These are phyloP conservation scores for Berberis thunbergii DNA, from an alignment of 164 flowering plant genomes.

Conservation along the genomic window DNA sequence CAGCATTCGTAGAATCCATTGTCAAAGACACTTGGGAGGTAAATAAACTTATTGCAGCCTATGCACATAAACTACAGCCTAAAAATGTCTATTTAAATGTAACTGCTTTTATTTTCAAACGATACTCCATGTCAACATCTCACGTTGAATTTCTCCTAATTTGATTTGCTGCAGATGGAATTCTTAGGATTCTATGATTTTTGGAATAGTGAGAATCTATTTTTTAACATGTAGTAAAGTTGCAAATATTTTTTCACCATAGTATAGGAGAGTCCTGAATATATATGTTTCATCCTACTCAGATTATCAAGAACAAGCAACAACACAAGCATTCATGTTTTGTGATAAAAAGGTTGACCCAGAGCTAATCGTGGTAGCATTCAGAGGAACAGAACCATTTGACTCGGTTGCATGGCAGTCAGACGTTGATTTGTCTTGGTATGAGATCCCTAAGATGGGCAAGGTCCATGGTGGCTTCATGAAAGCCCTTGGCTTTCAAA, in stretches of 20 bases:
- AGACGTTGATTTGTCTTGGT: slow-evolving; percentile 62
- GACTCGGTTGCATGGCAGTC: slow-evolving; percentile 47
- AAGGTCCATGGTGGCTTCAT: slow-evolving; percentile 50
- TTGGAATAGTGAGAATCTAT: slow-evolving; percentile 47
- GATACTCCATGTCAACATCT: too few relatives aligned
- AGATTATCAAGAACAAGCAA: slow-evolving; percentile 23
- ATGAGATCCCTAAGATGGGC: slow-evolving; percentile 33
- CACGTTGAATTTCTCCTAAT: neutral
- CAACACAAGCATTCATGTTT: slow-evolving; percentile 51
- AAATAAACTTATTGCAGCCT: neutral
- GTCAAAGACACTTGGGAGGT: slow-evolving; percentile 62
- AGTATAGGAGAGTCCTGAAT: too few relatives aligned
- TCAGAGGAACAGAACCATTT: slow-evolving; percentile 63
- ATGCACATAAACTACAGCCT: too few relatives aligned
- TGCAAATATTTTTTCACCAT: too few relatives aligned
- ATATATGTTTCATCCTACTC: too few relatives aligned
- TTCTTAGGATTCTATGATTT: slow-evolving; percentile 45
- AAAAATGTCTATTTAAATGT: too few relatives aligned
- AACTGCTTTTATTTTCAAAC: too few relatives aligned
- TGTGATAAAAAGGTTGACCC: slow-evolving; percentile 27
- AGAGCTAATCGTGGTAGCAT: slow-evolving; percentile 42
- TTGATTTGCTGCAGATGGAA: slow-evolving; percentile 67
- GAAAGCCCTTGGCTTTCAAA: slow-evolving; percentile 62
- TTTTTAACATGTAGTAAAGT: too few relatives aligned
- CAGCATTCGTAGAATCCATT: slow-evolving; percentile 19